Evolutionary conservation across 2,329 filamentous ascomycete genomes (phyloP).

Genomic region (Fusarium sp.): DNA sequence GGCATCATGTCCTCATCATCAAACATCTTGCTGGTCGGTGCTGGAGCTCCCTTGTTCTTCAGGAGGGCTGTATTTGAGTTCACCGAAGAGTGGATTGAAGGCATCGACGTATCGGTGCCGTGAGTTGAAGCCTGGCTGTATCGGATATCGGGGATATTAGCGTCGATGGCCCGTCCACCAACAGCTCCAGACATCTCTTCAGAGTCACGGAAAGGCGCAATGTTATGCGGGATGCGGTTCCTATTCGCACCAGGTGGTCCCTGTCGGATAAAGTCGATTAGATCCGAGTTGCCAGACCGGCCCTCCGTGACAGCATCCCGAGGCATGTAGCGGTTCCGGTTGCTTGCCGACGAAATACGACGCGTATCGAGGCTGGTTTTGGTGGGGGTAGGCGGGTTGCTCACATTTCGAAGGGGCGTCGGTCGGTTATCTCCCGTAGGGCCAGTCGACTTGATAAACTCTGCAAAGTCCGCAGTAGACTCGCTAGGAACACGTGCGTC

Average conservation of each 20-base stretch:
- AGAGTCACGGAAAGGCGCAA: slow-evolving; percentile 90
- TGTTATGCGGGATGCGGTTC: slow-evolving; percentile 81
- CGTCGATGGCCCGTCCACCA: slow-evolving; percentile 69
- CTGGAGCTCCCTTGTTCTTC: slow-evolving; percentile 54
- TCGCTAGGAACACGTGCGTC: slow-evolving; percentile 79
- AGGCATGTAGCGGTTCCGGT: slow-evolving; percentile 72
- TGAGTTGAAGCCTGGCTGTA: slow-evolving; percentile 68
- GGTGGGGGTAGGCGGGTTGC: slow-evolving; percentile 45
- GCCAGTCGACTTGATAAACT: slow-evolving; percentile 89
- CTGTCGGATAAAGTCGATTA: slow-evolving; percentile 95
- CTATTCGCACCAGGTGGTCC: slow-evolving; percentile 75
- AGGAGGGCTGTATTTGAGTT: slow-evolving; percentile 81
- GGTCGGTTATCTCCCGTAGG: slow-evolving; percentile 64
- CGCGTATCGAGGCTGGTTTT: slow-evolving; percentile 55
- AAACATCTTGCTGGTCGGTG: slow-evolving; percentile 52
- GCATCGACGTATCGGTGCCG: slow-evolving; percentile 68
- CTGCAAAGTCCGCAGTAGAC: slow-evolving; percentile 84
- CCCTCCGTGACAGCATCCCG: slow-evolving; percentile 75
- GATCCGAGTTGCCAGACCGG: slow-evolving; percentile 79
- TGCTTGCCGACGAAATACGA: slow-evolving; percentile 54
- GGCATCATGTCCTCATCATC: slow-evolving; percentile 70
- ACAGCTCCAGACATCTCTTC: slow-evolving; percentile 71
- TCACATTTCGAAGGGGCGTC: slow-evolving; percentile 51
- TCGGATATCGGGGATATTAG: slow-evolving; percentile 66
- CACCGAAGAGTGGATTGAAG: slow-evolving; percentile 71